Base-by-base conservation (phyloP, 1,139 yeast genomes). In the Blastobotrys serpentis region DNA sequence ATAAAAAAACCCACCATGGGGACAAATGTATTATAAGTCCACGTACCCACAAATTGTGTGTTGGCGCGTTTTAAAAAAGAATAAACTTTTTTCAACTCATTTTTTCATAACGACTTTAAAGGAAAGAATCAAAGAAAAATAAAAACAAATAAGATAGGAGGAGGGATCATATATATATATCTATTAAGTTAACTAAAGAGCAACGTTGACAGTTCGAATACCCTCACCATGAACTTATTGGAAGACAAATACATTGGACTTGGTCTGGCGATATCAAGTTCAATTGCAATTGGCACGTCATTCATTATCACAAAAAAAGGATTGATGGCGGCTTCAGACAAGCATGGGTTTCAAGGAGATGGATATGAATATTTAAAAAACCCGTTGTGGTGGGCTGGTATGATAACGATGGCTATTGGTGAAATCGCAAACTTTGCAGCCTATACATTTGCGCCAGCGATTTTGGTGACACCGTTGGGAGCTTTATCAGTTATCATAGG, bases 371-470 rank as follows among this genome's bases (percentile, higher is more conserved):
- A 88, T 64, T 72, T 88, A 53, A 81, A 77, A 56, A 87, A 86
- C 64, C 96, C 97, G 7, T 79, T 87, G 42, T 88, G 97, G 97
- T 86, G 96, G 89, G 88, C 94, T 0, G 97, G 97, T 13, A 88
- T 89, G 78, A 62, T 82, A 30, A 81, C 94, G 48, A 89, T 88
- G 97, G 95, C 94, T 1, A 69, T 88, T 32, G 97, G 97, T 3
- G 97, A 88, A 65, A 71, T 88, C 42, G 96, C 96, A 50, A 88
- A 88, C 66, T 88, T 88, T 66, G 96, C 96, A 10, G 97, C 97
- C 1, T 88, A 88, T 63, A 89, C 96, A 0, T 88, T 88, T 75
- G 96, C 97, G 0, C 96, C 96, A 1, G 95, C 96, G 1, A 86
- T 89, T 55, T 70, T 88, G 58, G 96, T 88, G 39, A 89, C 96